Evolutionary conservation across 73 alveolate genomes (phyloP), one percentile per base, ranked within the genome.

Genomic region (Blepharisma stoltei): DNA sequence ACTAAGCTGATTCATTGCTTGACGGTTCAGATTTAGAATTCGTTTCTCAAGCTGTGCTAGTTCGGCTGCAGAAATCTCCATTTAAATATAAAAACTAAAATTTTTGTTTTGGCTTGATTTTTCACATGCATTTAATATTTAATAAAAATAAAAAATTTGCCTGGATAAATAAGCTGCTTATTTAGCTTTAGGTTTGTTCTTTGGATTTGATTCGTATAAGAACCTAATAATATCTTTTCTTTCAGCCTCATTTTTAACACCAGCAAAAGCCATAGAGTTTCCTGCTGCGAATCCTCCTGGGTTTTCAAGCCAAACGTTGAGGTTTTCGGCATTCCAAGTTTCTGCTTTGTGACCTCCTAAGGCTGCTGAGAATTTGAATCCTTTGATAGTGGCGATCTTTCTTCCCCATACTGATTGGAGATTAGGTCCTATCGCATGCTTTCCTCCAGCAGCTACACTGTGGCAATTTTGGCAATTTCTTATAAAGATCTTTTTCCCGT

Each of bases 221-320:
- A n/a, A 52, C 23, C 67, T 52, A 52, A 52, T 52, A 52, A 52
- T 0, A 3, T 52, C 67, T n/a, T 52, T 52, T n/a, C 67, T 14
- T n/a, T 52, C 67, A n/a, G 18, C 32, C 67, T 52, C 67, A 20
- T 3, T n/a, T 52, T 52, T 52, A 52, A 52, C 67, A n/a, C 67
- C 67, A 52, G 67, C 67, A 52, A 52, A 52, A n/a, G 67, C 67
- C 67, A 52, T 52, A 52, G 67, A 52, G 23, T 14, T 52, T 52
- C 67, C 67, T n/a, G 67, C 67, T n/a, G 32, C 23, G 23, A 52
- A 52, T 52, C 32, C 18, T 52, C 67, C 67, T 52, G 67, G 67
- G 3, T 52, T 52, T 14, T 20, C 23, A 52, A 52, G 18, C 67
- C 67, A 52, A 52, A 20, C 4, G 23, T 52, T 14, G 23, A 52